Base-by-base conservation (phyloP, 225 moss, liverwort and hornwort species). In the Pseudoscleropodium purum region DNA sequence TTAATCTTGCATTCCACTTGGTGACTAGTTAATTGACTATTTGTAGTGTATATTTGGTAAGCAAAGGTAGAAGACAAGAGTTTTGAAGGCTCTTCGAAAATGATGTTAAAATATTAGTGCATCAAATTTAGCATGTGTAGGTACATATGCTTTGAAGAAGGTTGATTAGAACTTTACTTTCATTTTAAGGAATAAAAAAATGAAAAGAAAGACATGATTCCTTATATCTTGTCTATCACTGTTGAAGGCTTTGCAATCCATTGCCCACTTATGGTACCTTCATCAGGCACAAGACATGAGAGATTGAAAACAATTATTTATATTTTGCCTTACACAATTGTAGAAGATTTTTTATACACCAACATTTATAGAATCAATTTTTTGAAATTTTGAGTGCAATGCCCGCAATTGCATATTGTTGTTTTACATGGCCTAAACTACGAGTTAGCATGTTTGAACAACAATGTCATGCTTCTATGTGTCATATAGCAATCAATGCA, bases 401-500 rank as follows among this genome's bases (percentile, higher is more conserved):
- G 3, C 7, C 26, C 1, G 26, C 26, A 39, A 41, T 41, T 0
- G 14, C 5, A 24, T 24, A 39, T 0, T 1, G 0, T 7, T 39
- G 1, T 13, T n/a, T 69, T 39, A 14, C 1, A 7, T 13, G 1
- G 14, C 7, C 25, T 0, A 39, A 3, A 6, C n/a, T 3, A 39
- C 7, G 39, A 39, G 8, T 70, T 70, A 70, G 25, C 15, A 0
- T 25, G 15, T 25, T 26, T 70, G 15, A 1, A 0, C 2, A 23
- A 2, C 23, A 70, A 25, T 20, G 1, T 26, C 0, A 1, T 8
- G 4, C 25, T 25, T 39, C 0, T 6, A 0, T 39, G 4, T n/a
- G 2, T 0, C 1, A 0, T 1, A 0, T n/a, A 69, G n/a, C 0
- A 3, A 2, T 39, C 1, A 4, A 39, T 0, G 0, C 6, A 24